Evolutionary conservation across 768 basidiomycete species (phyloP).

Genomic region (Rhodocollybia butyracea): DNA sequence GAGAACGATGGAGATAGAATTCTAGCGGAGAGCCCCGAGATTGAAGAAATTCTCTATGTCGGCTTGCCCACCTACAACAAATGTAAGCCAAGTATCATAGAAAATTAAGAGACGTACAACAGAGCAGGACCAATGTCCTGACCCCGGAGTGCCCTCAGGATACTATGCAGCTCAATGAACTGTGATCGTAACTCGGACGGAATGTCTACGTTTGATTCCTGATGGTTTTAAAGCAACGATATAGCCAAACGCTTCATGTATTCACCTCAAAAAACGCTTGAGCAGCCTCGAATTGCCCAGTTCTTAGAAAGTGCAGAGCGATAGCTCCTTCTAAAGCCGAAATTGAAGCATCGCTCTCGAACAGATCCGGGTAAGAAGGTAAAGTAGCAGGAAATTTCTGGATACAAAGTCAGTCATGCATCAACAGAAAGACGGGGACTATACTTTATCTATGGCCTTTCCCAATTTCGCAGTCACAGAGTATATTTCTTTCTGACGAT

Average conservation of each 20-base stretch:
- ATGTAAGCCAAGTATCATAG: neutral
- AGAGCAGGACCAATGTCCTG: conserved; percentile 76
- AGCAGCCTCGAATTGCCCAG: conserved; percentile 76
- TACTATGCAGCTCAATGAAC: conserved; percentile 70
- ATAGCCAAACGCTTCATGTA: conserved; percentile 7
- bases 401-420: conserved; percentile 1
- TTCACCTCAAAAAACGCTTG: conserved; percentile 70
- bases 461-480: conserved; percentile 72
- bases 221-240: conserved; percentile 8
- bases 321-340: conserved; percentile 66
- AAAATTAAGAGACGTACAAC: conserved; percentile 44
- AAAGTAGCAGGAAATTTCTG: conserved; percentile 60
- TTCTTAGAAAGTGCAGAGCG: conserved; percentile 74
- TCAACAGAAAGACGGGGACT: neutral
- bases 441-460: conserved; percentile 85
- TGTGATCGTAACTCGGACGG: conserved; percentile 45
- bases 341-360: conserved; percentile 56
- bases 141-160: conserved; percentile 61
- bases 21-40: conserved; percentile 77
- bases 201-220: conserved; percentile 71
- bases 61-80: conserved; percentile 69
- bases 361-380: conserved; percentile 66
- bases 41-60: conserved; percentile 63
- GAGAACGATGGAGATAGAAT: conserved; percentile 87
- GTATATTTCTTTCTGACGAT: conserved; percentile 87